These are phyloP conservation scores for Populus trichocarpa DNA, from an alignment of 441 rosid genomes.

Conservation along the genomic window DNA sequence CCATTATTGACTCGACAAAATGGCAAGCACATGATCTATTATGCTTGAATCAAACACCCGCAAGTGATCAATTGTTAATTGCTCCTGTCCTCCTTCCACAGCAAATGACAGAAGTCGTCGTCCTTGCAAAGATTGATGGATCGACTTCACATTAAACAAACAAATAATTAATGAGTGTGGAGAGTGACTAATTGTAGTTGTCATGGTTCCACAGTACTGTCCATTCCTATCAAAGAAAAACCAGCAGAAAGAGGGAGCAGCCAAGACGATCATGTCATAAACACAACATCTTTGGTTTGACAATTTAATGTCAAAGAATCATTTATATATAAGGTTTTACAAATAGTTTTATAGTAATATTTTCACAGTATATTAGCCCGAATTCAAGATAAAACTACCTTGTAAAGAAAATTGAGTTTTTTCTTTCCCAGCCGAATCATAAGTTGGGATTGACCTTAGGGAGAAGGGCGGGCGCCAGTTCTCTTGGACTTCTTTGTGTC, in stretches of 20 bases:
- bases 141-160: background rate
- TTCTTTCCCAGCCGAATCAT: background rate
- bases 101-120: background rate
- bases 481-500: background rate
- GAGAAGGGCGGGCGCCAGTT: background rate
- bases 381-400: background rate
- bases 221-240: background rate
- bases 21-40: background rate
- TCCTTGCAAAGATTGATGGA: background rate
- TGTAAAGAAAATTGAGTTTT: background rate
- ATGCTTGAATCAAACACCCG: no score
- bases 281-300: background rate
- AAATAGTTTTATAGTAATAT: no score
- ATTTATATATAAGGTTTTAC: no score
- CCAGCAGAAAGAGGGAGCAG: background rate
- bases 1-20: background rate
- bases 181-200: conserved; percentile 1
- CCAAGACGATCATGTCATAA: background rate
- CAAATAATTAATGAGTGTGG: background rate
- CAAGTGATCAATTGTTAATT: no score
- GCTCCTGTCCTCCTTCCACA: background rate
- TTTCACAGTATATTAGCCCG: background rate
- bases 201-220: conserved; percentile 5
- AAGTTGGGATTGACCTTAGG: conserved; percentile 2
- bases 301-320: background rate